Percentiles rank a stretch among this genome's conserved stretches.
phyloP scores from a whole-genome alignment of 176 grass and related monocot genomes.

The Eragrostis nindensis region DNA sequence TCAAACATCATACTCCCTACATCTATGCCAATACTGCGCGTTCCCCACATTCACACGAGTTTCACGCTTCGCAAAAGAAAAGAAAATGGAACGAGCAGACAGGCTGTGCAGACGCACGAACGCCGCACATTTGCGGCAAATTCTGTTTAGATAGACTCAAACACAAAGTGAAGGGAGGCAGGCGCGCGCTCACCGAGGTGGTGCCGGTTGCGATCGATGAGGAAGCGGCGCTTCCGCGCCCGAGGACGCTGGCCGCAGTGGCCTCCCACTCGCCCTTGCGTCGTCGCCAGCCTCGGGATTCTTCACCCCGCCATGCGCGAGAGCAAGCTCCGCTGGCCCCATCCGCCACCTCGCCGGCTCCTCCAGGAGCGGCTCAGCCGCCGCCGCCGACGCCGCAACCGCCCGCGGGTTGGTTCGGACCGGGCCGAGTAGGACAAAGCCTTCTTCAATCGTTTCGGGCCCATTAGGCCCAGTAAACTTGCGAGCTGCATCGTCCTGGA shows the following conservation, averaged over 20 bases:
- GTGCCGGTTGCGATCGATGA: conserved; percentile 56
- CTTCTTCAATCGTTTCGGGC: neutral
- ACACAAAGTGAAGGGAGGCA: neutral
- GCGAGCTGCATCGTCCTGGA: too few species aligned
- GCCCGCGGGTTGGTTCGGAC: neutral
- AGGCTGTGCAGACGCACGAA: neutral
- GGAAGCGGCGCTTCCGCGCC: conserved; percentile 50
- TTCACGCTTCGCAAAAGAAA: neutral
- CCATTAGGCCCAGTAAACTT: neutral
- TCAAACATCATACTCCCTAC: neutral
- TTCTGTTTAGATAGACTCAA: neutral
- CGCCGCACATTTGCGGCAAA: neutral
- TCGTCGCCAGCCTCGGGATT: conserved; percentile 51
- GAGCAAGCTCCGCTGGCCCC: conserved; percentile 46
- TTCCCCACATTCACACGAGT: neutral
- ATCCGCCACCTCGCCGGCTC: conserved; percentile 34
- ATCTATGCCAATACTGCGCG: neutral
- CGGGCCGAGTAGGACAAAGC: neutral
- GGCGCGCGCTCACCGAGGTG: conserved; percentile 49
- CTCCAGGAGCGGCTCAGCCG: conserved; percentile 43
- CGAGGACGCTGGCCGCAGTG: conserved; percentile 48
- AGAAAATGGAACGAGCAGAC: neutral
- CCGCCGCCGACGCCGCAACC: neutral
- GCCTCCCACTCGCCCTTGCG: conserved; percentile 49
- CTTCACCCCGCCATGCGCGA: conserved; percentile 39